These are phyloP conservation scores for Silene conica DNA, from an alignment of 148 eudicot species.

Conservation along the genomic window DNA sequence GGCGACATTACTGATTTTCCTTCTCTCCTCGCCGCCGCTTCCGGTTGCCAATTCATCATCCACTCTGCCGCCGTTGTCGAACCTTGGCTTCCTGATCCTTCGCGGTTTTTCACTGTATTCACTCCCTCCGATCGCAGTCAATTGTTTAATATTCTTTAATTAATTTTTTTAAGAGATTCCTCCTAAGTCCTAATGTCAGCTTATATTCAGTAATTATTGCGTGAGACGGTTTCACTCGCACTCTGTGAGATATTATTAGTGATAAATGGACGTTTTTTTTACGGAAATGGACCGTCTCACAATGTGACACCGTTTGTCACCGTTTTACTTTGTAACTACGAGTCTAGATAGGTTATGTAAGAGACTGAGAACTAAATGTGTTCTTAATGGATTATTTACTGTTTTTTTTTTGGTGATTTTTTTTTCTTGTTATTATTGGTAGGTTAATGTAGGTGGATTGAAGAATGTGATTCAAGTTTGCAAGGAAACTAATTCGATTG, in stretches of 20 bases:
- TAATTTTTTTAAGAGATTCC: too few species aligned
- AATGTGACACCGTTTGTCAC: too few species aligned
- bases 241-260: too few species aligned
- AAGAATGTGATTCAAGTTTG: slow-evolving; percentile 67
- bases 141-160: neutral
- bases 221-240: neutral
- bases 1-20: slow-evolving; percentile 70
- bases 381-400: neutral
- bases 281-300: too few species aligned
- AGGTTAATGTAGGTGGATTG: slow-evolving; percentile 93
- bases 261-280: too few species aligned
- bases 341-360: too few species aligned
- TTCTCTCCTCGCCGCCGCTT: slow-evolving; percentile 59
- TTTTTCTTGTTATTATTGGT: neutral
- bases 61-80: slow-evolving; percentile 94
- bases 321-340: too few species aligned
- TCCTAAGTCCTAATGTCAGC: too few species aligned
- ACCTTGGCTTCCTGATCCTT: slow-evolving; percentile 86
- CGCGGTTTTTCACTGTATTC: slow-evolving; percentile 45
- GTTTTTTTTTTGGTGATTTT: neutral
- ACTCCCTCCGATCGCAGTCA: neutral
- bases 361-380: neutral
- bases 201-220: neutral
- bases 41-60: slow-evolving; percentile 57
- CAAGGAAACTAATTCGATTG: slow-evolving; percentile 43